Conservation (phyloP, 495 filamentous ascomycete genomes). For the Penicillium antarcticum region DNA sequence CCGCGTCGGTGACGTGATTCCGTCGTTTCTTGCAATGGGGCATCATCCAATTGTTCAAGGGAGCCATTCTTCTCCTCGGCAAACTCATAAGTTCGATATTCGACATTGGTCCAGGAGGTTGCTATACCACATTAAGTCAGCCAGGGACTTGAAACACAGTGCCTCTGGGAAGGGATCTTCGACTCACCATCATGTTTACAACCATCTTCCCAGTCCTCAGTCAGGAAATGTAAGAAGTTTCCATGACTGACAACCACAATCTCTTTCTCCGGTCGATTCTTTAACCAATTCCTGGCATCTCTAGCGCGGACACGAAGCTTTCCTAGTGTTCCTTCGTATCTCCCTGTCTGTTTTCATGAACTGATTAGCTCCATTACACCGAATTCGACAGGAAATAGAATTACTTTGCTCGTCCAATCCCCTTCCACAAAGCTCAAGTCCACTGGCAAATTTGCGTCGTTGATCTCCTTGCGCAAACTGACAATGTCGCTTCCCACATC, state of each 20-base stretch:
- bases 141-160: too few species aligned
- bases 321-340: slow-evolving; percentile 47
- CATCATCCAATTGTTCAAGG: slow-evolving; percentile 31
- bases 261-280: slow-evolving; percentile 36
- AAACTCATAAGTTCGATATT: slow-evolving; percentile 67
- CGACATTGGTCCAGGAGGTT: slow-evolving; percentile 77
- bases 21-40: slow-evolving; percentile 51
- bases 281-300: slow-evolving; percentile 56
- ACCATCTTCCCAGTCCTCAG: slow-evolving; percentile 64
- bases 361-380: background rate
- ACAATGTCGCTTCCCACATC: slow-evolving; percentile 58
- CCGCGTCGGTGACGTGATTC: slow-evolving; percentile 54
- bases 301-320: slow-evolving; percentile 57
- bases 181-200: slow-evolving; percentile 40
- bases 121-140: slow-evolving; percentile 26
- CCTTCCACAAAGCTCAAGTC: slow-evolving; percentile 51
- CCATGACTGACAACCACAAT: slow-evolving; percentile 66
- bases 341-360: slow-evolving; percentile 19
- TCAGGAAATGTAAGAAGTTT: slow-evolving; percentile 63
- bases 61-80: slow-evolving; percentile 24
- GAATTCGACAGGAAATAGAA: background rate
- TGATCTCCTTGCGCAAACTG: slow-evolving; percentile 55
- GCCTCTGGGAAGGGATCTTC: background rate
- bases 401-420: slow-evolving; percentile 60
- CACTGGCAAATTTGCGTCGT: slow-evolving; percentile 36